A percentile compares a stretch with the other conserved stretches of the same genome.
Evolutionary conservation across 352 stramenopile genomes (phyloP).

Genomic region (Globisporangium sylvaticum): DNA sequence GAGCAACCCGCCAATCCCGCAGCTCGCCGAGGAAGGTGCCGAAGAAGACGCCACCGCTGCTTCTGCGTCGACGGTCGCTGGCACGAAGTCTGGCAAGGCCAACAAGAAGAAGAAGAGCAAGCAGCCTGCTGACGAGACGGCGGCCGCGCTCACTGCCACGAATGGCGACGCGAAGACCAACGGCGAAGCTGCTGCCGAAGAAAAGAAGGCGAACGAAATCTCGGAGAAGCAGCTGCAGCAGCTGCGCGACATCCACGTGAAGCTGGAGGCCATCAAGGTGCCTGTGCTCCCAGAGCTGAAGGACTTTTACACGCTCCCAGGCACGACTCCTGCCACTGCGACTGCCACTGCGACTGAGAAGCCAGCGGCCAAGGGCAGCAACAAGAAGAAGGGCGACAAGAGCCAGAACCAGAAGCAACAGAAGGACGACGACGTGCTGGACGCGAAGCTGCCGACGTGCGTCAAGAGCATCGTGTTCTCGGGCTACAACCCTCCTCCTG

Average conservation of each 20-base stretch:
- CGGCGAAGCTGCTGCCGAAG: constrained; percentile 18
- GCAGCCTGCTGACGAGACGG: background rate
- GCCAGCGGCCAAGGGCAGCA: constrained; percentile 17
- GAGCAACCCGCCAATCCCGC: constrained; percentile 80
- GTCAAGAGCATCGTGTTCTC: constrained; percentile 91
- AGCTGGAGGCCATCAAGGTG: constrained; percentile 73
- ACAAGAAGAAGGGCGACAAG: constrained; percentile 32
- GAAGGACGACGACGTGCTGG: constrained; percentile 31
- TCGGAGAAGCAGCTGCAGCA: constrained; percentile 79
- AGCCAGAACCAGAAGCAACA: constrained; percentile 29
- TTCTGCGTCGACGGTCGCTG: background rate
- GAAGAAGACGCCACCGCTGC: background rate
- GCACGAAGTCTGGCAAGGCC: constrained; percentile 18
- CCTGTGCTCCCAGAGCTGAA: constrained; percentile 53
- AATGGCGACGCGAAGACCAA: constrained; percentile 4
- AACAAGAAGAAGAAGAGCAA: constrained; percentile 25
- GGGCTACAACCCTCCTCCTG: constrained; percentile 93
- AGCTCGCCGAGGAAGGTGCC: constrained; percentile 17
- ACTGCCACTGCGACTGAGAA: constrained; percentile 23
- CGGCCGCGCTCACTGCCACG: background rate
- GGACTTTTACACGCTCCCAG: constrained; percentile 66
- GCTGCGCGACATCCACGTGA: constrained; percentile 78
- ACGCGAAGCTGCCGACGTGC: constrained; percentile 75
- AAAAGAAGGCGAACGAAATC: constrained; percentile 69
- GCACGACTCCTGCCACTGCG: constrained; percentile 12